phyloP scores from a whole-genome alignment of 2,329 filamentous ascomycete species.

The Gnomoniopsis sp. region DNA sequence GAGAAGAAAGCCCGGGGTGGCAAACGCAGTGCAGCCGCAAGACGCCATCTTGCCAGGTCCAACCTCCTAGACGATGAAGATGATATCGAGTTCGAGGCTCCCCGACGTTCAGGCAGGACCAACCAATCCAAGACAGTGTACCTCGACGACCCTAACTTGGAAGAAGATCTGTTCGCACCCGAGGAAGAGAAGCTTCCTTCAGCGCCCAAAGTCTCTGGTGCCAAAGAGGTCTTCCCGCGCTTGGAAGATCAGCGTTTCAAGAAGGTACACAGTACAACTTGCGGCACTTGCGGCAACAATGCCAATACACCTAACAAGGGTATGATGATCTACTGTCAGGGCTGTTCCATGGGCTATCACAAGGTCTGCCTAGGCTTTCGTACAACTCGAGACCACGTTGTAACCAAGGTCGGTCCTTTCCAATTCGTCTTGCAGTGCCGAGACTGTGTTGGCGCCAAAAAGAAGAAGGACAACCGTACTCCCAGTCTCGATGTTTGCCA shows the following conservation, averaged over 20 bases:
- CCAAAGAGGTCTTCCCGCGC: slow-evolving; percentile 71
- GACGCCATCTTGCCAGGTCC: slow-evolving; percentile 19
- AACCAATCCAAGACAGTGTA: slow-evolving; percentile 44
- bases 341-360: slow-evolving; percentile 82
- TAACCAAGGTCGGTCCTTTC: slow-evolving; percentile 76
- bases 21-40: slow-evolving; percentile 18
- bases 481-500: slow-evolving; percentile 73
- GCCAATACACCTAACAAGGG: slow-evolving; percentile 59
- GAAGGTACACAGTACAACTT: slow-evolving; percentile 64
- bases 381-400: slow-evolving; percentile 74
- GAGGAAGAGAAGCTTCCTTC: slow-evolving; percentile 42
- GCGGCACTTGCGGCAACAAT: slow-evolving; percentile 65
- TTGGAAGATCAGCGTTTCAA: slow-evolving; percentile 65
- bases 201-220: slow-evolving; percentile 55
- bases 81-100: slow-evolving; percentile 49
- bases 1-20: slow-evolving; percentile 13
- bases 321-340: slow-evolving; percentile 81
- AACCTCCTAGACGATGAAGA: slow-evolving; percentile 31
- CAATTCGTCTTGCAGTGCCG: slow-evolving; percentile 88
- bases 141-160: slow-evolving; percentile 55
- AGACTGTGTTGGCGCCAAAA: slow-evolving; percentile 69
- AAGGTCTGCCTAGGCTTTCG: slow-evolving; percentile 76
- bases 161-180: slow-evolving; percentile 49
- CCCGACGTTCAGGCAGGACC: slow-evolving; percentile 46
- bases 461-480: slow-evolving; percentile 64